Evolutionary conservation across 352 stramenopile genomes (phyloP), one percentile per base, ranked within the genome.

Genomic region (Pelagophyceae sp.): DNA sequence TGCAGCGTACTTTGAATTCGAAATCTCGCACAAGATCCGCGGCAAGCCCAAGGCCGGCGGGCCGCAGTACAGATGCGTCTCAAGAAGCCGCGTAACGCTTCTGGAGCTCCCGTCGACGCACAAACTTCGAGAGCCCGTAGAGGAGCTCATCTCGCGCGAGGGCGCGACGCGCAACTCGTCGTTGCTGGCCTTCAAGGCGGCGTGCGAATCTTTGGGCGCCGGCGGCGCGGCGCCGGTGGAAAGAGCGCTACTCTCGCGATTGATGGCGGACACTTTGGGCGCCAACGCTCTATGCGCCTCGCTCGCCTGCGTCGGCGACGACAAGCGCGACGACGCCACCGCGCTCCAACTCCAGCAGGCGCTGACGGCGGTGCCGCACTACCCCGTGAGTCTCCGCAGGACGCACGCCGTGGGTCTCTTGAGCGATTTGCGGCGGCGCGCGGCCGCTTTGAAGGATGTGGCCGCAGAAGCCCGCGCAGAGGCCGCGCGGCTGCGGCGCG

Each of bases 361-460:
- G 0, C 1, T 69, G 31, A 1, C 67, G 15, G 32, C 64, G 51
- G 54, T 79, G 11, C 71, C 69, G 38, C 70, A 71, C 37, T 40
- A 76, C 37, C 77, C 80, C 0, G 80, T 83, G 74, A 38, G 75
- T 29, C 37, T 83, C 5, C 58, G 78, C 11, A 1, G 5, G 11
- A 71, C 61, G 61, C 33, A 76, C 58, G 35, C 38, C 75, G 31
- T 50, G 76, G 25, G 77, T 76, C 45, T 78, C 72, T 54, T 83
- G 78, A 72, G 69, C 78, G 2, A 63, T 82, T 23, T 72, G 72
- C 3, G 80, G 80, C 78, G 77, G 65, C n/a, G 77, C 80, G 72
- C 71, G 77, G 27, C 80, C 80, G 72, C 77, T 20, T 31, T 51
- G 20, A 33, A 79, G 37, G 38, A 29, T 35, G 11, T 75, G 5